phyloP scores from a whole-genome alignment of 768 basidiomycete species.

The Auriculariales sp. region DNA sequence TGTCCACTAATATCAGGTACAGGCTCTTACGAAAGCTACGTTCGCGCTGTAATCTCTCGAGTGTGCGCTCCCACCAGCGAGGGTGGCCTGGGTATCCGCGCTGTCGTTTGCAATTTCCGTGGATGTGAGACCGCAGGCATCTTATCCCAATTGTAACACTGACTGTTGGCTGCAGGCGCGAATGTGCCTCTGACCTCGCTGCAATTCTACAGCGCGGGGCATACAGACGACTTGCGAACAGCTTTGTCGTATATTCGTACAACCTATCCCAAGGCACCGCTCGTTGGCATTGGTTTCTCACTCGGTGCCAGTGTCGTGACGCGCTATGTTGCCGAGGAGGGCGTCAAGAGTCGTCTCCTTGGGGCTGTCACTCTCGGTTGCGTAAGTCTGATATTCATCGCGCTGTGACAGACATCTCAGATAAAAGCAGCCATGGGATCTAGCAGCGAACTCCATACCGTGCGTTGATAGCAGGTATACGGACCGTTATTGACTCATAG shows the following conservation, averaged over 20 bases:
- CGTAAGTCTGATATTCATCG: constrained; percentile 29
- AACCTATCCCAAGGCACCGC: constrained; percentile 61
- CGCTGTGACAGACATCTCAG: constrained; percentile 5
- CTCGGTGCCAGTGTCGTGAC: constrained; percentile 87
- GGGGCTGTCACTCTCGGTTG: constrained; percentile 62
- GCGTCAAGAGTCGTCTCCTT: constrained; percentile 40
- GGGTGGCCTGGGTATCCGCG: constrained; percentile 86
- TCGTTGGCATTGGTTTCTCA: constrained; percentile 85
- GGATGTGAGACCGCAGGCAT: constrained; percentile 47
- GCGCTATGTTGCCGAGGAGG: constrained; percentile 79
- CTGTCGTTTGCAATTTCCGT: constrained; percentile 81
- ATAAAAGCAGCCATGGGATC: constrained; percentile 34
- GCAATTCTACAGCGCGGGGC: constrained; percentile 75
- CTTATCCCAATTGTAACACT: constrained; percentile 3
- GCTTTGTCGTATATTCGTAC: constrained; percentile 63
- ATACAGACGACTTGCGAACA: constrained; percentile 79
- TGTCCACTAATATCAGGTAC: constrained; percentile 5
- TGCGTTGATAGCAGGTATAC: constrained; percentile 11
- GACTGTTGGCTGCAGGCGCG: constrained; percentile 40
- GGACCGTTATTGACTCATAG: constrained; percentile 4
- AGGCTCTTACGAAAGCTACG: constrained; percentile 87
- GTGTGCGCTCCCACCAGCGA: constrained; percentile 53
- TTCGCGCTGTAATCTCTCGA: constrained; percentile 64
- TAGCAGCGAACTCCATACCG: constrained; percentile 22
- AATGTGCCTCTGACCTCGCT: constrained; percentile 70